These are phyloP conservation scores for Scedosporium dehoogii DNA, from an alignment of 2,329 filamentous ascomycete species.

Conservation along the genomic window DNA sequence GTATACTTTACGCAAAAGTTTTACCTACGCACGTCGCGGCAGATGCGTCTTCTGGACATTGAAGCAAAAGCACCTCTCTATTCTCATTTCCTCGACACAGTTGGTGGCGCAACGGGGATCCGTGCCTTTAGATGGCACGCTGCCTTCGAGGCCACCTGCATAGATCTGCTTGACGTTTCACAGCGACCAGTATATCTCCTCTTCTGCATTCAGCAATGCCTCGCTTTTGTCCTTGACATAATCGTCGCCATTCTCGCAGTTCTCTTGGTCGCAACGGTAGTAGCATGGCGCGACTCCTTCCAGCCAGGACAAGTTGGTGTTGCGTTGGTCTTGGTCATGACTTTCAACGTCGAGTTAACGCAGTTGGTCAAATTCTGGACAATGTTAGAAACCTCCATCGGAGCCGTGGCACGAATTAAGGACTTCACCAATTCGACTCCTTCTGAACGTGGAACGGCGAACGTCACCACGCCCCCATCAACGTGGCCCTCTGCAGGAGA, in stretches of 20 bases:
- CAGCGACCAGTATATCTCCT: slow-evolving; percentile 22
- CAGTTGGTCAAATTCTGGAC: too few relatives aligned
- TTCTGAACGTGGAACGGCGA: too few relatives aligned
- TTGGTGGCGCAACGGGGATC: slow-evolving; percentile 44
- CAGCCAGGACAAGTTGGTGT: slow-evolving; percentile 28
- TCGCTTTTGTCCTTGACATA: slow-evolving; percentile 33
- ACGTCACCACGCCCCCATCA: too few relatives aligned
- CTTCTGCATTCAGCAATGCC: slow-evolving; percentile 34
- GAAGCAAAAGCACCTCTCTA: slow-evolving; percentile 51
- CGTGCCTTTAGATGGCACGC: slow-evolving; percentile 44
- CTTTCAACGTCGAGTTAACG: slow-evolving; percentile 15
- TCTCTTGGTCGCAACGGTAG: slow-evolving; percentile 25
- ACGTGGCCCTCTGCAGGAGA: too few relatives aligned
- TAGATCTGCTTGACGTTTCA: slow-evolving; percentile 28
- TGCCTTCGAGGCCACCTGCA: slow-evolving; percentile 31
- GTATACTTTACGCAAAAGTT: slow-evolving; percentile 44
- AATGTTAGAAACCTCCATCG: too few relatives aligned
- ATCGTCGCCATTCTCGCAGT: slow-evolving; percentile 35
- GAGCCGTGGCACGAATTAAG: too few relatives aligned
- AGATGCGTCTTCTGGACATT: slow-evolving; percentile 49
- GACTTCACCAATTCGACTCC: too few relatives aligned
- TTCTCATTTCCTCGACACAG: slow-evolving; percentile 43
- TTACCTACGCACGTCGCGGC: slow-evolving; percentile 50
- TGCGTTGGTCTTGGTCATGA: slow-evolving; percentile 26
- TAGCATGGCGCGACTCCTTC: slow-evolving; percentile 33